A percentile compares a stretch with the other conserved stretches of the same genome.
These are phyloP conservation scores for Chaetoceros tenuissimus DNA, from an alignment of 108 stramenopile genomes.

Conservation along the genomic window DNA sequence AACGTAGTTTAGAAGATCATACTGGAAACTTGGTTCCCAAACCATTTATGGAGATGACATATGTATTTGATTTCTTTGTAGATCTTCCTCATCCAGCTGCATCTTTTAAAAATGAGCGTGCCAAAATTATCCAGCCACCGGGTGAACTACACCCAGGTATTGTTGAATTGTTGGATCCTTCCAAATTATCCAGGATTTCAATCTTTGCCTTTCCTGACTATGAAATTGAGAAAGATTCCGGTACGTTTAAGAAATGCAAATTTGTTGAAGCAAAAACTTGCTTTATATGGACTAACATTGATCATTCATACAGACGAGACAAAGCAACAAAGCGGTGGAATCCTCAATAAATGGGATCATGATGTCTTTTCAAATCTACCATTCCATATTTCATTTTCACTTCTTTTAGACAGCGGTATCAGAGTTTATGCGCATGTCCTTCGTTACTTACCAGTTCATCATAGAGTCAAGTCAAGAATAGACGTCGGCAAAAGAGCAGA, in stretches of 20 bases:
- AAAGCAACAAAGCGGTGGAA: too few relatives aligned
- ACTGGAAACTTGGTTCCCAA: too few relatives aligned
- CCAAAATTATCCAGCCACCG: slow-evolving; percentile 6
- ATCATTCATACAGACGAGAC: neutral
- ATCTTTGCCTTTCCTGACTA: slow-evolving; percentile 7
- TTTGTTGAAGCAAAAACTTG: neutral
- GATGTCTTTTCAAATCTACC: too few relatives aligned
- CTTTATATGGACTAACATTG: neutral
- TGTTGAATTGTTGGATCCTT: slow-evolving; percentile 4
- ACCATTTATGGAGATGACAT: too few relatives aligned
- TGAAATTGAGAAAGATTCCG: slow-evolving; percentile 6
- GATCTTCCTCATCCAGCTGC: slow-evolving; percentile 8
- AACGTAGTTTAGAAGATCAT: too few relatives aligned
- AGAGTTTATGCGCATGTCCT: slow-evolving; percentile 30
- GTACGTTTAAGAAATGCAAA: neutral
- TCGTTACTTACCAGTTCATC: slow-evolving; percentile 19
- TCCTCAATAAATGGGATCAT: too few relatives aligned
- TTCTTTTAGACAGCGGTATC: slow-evolving; percentile 4
- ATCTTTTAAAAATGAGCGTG: neutral
- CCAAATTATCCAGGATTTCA: slow-evolving; percentile 1
- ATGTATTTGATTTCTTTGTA: slow-evolving; percentile 11
- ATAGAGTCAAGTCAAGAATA: slow-evolving; percentile 4
- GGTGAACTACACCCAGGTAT: neutral
- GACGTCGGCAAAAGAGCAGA: slow-evolving; percentile 31
- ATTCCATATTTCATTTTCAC: slow-evolving; percentile 4